Evolutionary conservation across 768 basidiomycete species (phyloP).

Genomic region (Mycena chlorophos): DNA sequence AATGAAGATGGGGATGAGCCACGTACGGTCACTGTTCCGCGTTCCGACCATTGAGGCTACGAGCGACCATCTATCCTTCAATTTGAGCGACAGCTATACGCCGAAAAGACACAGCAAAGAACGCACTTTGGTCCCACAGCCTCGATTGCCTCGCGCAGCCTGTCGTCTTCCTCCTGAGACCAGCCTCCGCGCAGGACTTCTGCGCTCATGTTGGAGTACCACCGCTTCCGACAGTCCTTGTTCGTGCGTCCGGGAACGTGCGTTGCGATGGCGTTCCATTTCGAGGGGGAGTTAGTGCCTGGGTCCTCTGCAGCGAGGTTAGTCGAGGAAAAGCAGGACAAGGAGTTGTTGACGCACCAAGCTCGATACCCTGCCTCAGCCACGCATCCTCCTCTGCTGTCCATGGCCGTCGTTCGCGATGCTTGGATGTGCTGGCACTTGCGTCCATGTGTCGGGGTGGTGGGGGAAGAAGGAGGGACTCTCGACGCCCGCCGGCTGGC

Average conservation of each 20-base stretch:
- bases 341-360: neutral
- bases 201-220: slow-evolving; percentile 30
- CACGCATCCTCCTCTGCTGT: neutral
- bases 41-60: slow-evolving; percentile 27
- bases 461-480: neutral
- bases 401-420: neutral
- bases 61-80: slow-evolving; percentile 24
- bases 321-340: neutral
- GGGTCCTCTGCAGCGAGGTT: neutral
- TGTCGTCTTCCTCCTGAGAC: slow-evolving; percentile 27
- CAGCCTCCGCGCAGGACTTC: slow-evolving; percentile 27
- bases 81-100: neutral
- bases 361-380: neutral
- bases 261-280: neutral
- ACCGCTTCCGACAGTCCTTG: slow-evolving; percentile 35
- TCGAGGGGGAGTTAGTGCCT: neutral
- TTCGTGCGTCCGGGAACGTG: slow-evolving; percentile 30
- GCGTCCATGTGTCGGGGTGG: neutral
- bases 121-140: slow-evolving; percentile 26
- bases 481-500: too few species aligned
- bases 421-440: neutral
- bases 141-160: slow-evolving; percentile 25
- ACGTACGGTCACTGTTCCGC: slow-evolving; percentile 29
- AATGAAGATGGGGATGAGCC: neutral
- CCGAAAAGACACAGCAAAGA: neutral